phyloP scores from a whole-genome alignment of 805 yeast genomes.

The Zygoascus tannicola region DNA sequence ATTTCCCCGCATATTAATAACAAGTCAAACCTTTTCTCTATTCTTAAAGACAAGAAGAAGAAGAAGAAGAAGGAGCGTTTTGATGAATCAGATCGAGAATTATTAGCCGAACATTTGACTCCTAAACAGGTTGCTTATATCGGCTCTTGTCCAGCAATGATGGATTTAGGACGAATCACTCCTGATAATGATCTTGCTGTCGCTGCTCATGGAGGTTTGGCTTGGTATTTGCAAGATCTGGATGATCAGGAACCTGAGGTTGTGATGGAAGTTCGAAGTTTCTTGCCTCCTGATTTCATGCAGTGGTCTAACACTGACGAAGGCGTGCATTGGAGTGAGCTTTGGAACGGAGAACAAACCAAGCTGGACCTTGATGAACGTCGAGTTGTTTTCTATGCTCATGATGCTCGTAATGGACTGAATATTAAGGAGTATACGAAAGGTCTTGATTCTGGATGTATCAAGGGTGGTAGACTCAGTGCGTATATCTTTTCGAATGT shows the following conservation, averaged over 20 bases:
- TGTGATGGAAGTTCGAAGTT: constrained; percentile 59
- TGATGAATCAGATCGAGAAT: constrained; percentile 14
- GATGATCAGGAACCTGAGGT: constrained; percentile 53
- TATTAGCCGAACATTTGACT: constrained; percentile 44
- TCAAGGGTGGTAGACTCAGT: constrained; percentile 57
- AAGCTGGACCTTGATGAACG: constrained; percentile 18
- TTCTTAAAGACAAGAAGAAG: background rate
- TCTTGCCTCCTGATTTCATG: constrained; percentile 55
- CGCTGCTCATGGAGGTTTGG: constrained; percentile 78
- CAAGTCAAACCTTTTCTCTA: no score
- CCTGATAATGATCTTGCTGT: constrained; percentile 33
- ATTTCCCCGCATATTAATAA: background rate
- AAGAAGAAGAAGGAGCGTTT: background rate
- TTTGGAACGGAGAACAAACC: constrained; percentile 42
- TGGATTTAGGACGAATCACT: constrained; percentile 48
- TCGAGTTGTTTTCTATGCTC: constrained; percentile 67
- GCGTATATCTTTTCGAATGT: constrained; percentile 43
- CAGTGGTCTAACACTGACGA: constrained; percentile 41
- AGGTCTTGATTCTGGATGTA: constrained; percentile 82
- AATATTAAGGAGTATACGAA: constrained; percentile 53
- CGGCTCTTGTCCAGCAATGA: constrained; percentile 54
- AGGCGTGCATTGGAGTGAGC: constrained; percentile 47
- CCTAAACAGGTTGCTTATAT: constrained; percentile 55
- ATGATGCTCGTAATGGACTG: constrained; percentile 75
- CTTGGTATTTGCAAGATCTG: constrained; percentile 48